Conservation (phyloP, 805 yeast genomes). For the Candida jianshihensis region DNA sequence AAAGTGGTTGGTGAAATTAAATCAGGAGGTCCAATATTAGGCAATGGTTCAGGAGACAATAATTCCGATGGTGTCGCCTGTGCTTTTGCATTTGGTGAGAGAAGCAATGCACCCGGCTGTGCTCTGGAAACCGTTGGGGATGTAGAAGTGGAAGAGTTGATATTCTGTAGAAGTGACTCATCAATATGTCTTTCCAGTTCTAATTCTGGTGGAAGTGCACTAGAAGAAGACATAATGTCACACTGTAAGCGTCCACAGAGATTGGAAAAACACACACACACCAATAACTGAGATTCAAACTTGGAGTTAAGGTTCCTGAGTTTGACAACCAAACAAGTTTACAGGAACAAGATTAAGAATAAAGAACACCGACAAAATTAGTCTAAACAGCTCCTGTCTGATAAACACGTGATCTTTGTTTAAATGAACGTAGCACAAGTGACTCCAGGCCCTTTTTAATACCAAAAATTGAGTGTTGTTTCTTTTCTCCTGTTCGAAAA, state of each 20-base stretch:
- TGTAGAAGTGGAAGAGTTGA: conserved; percentile 1
- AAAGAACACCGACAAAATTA: too few species aligned
- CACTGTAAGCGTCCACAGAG: too few species aligned
- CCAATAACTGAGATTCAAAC: too few species aligned
- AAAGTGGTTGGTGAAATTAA: conserved; percentile 1
- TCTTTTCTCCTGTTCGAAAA: not conserved
- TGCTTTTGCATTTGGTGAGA: conserved; percentile 24
- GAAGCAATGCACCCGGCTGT: conserved; percentile 35
- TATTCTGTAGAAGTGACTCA: conserved; percentile 6
- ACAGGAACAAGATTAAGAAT: too few species aligned
- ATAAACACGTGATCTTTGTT: not conserved
- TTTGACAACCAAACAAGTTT: too few species aligned
- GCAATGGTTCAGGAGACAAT: conserved; percentile 9
- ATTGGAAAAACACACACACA: too few species aligned
- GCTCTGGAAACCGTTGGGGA: conserved; percentile 18
- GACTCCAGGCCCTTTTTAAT: not conserved
- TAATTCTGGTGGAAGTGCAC: not conserved
- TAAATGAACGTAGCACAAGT: not conserved
- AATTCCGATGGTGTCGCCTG: conserved; percentile 3
- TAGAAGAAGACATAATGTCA: too few species aligned
- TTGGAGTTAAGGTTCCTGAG: too few species aligned
- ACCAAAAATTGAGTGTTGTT: not conserved
- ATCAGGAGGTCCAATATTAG: not conserved
- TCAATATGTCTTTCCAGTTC: conserved; percentile 5
- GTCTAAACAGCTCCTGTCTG: not conserved